Evolutionary conservation across 164 flowering plant species (phyloP), one percentile per base, ranked within the genome.

Genomic region (Magnolia changhungtana): DNA sequence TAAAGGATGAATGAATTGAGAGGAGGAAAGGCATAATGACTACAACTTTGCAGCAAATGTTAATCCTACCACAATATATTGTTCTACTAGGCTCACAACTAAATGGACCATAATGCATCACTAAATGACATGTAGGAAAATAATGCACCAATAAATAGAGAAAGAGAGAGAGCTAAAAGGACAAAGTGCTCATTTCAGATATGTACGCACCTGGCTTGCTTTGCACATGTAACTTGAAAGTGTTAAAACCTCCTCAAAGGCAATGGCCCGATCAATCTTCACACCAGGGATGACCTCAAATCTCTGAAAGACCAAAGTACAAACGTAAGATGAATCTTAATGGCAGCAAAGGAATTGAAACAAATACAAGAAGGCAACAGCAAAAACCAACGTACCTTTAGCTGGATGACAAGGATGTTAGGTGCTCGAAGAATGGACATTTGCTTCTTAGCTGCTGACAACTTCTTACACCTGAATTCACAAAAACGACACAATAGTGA

Each of bases 361-460:
- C 20, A 67, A 55, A 7, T 45, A 55, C 45, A 75, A 21, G 29
- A 3, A 29, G 7, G n/a, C 8, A 55, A 2, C n/a, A 24, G 37
- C 13, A n/a, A 59, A 52, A 68, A 16, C 20, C 24, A 51, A 27
- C 6, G 6, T 75, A 94, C 99, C 97, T 96, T 96, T 45, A 96
- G 90, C 73, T 96, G 99, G 72, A 96, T 88, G 14, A 93, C 99
- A 85, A 96, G 98, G 27, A 96, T 82, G 84, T 96, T 94, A 13
- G 99, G 99, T 1, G 98, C 95, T 81, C 89, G 90, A 69, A 86
- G 86, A 67, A 96, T 82, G 0, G 95, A 91, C 98, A 96, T 86
- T 81, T 94, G 98, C 88, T 96, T 96, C 89, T 85, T 88, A 0
- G 99, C 99, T 66, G 83, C 78, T 72, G 93, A 95, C 88, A 94